phyloP scores from a whole-genome alignment of 2,329 filamentous ascomycete genomes.

The Scorias spongiosa region DNA sequence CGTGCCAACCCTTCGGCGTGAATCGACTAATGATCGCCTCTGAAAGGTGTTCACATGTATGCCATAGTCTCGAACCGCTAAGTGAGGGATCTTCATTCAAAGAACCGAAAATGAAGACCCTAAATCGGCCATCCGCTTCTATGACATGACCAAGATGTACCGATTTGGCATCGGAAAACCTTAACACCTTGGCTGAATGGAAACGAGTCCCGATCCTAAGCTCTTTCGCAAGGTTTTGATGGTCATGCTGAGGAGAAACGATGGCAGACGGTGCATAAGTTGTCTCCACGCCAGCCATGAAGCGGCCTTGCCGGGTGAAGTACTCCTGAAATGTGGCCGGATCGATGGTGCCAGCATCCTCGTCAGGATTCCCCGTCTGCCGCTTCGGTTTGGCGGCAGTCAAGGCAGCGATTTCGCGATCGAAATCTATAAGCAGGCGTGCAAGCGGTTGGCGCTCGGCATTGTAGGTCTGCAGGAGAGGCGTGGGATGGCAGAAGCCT shows the following conservation, averaged over 20 bases:
- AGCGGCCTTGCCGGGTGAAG: constrained; percentile 17
- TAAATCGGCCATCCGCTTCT: constrained; percentile 20
- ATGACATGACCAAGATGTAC: constrained; percentile 21
- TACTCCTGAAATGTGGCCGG: constrained; percentile 19
- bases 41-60: constrained; percentile 11
- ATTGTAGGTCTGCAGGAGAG: constrained; percentile 36
- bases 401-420: constrained; percentile 32
- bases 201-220: constrained; percentile 19
- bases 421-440: constrained; percentile 46
- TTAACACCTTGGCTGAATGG: constrained; percentile 17
- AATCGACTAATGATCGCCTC: constrained; percentile 14
- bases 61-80: constrained; percentile 7
- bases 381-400: constrained; percentile 26
- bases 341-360: constrained; percentile 16
- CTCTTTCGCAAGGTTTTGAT: constrained; percentile 17
- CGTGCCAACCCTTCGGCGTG: constrained; percentile 23
- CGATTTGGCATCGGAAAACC: constrained; percentile 20
- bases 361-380: constrained; percentile 3
- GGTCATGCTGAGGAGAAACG: constrained; percentile 8
- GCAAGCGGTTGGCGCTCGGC: constrained; percentile 44
- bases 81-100: constrained; percentile 6
- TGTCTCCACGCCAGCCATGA: constrained; percentile 20
- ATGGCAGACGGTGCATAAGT: constrained; percentile 13
- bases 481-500: constrained; percentile 9
- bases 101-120: constrained; percentile 18